Conservation (phyloP, 78 protist genomes). For the Dictyostelium intermedium region DNA sequence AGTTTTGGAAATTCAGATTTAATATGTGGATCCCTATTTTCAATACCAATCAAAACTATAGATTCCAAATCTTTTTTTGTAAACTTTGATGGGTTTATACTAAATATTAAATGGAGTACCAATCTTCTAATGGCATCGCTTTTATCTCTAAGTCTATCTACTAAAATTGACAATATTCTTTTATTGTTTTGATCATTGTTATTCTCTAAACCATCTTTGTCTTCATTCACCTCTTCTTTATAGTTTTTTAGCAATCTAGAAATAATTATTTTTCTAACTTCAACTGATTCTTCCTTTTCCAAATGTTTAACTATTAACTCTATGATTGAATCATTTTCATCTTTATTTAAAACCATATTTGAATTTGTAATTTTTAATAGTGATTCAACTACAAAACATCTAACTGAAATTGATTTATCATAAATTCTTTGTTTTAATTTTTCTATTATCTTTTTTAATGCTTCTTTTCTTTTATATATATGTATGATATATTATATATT, state of each 20-base stretch:
- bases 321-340: not conserved
- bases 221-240: not conserved
- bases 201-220: not conserved
- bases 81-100: not conserved
- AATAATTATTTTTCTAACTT: not conserved
- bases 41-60: not conserved
- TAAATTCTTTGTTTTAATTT: not conserved
- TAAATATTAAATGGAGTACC: not conserved
- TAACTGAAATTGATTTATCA: not conserved
- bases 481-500: no score
- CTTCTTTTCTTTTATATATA: not conserved
- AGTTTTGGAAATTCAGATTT: not conserved
- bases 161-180: not conserved
- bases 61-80: not conserved
- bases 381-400: not conserved
- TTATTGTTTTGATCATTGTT: no score
- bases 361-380: not conserved
- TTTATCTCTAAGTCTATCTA: not conserved
- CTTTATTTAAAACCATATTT: not conserved
- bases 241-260: not conserved
- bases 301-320: not conserved
- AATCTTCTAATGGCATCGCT: not conserved
- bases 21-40: not conserved
- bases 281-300: not conserved
- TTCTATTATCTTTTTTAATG: not conserved